Conservation (phyloP, 331 rosid genomes). For the Quercus lobata region DNA sequence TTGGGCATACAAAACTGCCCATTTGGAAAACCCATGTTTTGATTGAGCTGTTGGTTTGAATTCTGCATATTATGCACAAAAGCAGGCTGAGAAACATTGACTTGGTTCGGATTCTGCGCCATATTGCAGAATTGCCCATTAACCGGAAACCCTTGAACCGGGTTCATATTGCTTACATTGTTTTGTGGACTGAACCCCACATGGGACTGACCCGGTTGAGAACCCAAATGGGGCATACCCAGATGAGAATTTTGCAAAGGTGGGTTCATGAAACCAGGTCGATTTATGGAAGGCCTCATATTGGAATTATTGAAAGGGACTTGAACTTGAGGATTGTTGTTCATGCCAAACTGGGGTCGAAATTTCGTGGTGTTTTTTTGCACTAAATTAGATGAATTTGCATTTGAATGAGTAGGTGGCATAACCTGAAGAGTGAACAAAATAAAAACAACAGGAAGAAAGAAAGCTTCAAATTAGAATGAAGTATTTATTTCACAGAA, state of each 20-base stretch:
- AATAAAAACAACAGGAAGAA: not conserved
- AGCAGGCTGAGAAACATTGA: conserved; percentile 42
- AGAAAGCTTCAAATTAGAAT: not conserved
- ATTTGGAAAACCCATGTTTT: conserved; percentile 52
- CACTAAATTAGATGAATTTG: conserved; percentile 9
- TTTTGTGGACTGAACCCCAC: conserved; percentile 47
- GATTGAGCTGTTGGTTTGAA: conserved; percentile 61
- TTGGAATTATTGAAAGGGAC: conserved; percentile 19
- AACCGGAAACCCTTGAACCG: conserved; percentile 31
- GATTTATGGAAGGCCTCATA: conserved; percentile 34
- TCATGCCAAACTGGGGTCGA: conserved; percentile 28
- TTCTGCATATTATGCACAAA: conserved; percentile 44
- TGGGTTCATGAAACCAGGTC: conserved; percentile 40
- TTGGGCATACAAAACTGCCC: conserved; percentile 55
- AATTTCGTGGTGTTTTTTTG: conserved; percentile 16
- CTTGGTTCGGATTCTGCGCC: conserved; percentile 44
- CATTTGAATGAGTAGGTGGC: conserved; percentile 8
- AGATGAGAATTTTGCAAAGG: conserved; percentile 49
- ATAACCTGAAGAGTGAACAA: not conserved
- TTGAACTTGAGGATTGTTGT: conserved; percentile 20
- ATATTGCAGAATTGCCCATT: conserved; percentile 44
- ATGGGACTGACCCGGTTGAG: conserved; percentile 33
- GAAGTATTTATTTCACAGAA: not conserved
- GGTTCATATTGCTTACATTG: conserved; percentile 30
- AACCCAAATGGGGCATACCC: conserved; percentile 37